Evolutionary conservation across 129 eudicot species (phyloP).

Genomic region (Smallanthus sonchifolius): DNA sequence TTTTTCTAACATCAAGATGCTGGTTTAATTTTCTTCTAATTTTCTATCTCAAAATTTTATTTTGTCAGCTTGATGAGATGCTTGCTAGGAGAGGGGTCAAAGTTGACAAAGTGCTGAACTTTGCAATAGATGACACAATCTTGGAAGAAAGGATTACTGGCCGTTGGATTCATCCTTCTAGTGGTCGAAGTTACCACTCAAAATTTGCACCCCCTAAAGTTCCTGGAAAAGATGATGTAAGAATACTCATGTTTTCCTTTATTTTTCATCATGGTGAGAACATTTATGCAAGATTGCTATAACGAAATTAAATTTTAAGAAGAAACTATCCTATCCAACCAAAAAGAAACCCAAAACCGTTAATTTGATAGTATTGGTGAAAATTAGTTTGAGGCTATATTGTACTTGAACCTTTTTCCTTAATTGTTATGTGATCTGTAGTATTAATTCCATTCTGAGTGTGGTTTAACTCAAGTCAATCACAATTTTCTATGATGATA

Average conservation of each 20-base stretch:
- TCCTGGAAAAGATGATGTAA: slow-evolving; percentile 81
- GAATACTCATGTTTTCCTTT: slow-evolving; percentile 9
- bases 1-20: slow-evolving; percentile 1
- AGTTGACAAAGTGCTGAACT: slow-evolving; percentile 87
- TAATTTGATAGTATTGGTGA: neutral
- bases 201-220: slow-evolving; percentile 91
- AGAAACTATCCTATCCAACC: neutral
- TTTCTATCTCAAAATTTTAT: neutral
- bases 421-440: neutral
- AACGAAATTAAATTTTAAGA: neutral
- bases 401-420: neutral
- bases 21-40: neutral
- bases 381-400: neutral
- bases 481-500: neutral
- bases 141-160: slow-evolving; percentile 96
- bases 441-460: too few relatives aligned
- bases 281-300: neutral
- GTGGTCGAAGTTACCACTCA: slow-evolving; percentile 87
- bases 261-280: slow-evolving; percentile 4
- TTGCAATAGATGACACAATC: slow-evolving; percentile 90
- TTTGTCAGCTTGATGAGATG: slow-evolving; percentile 84
- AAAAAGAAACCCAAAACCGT: neutral
- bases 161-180: slow-evolving; percentile 91
- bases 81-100: slow-evolving; percentile 67
- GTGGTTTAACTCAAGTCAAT: neutral